A percentile compares a stretch with the other conserved stretches of the same genome.
Conservation (phyloP, 352 stramenopile species). For the Pythium rishiriense region DNA sequence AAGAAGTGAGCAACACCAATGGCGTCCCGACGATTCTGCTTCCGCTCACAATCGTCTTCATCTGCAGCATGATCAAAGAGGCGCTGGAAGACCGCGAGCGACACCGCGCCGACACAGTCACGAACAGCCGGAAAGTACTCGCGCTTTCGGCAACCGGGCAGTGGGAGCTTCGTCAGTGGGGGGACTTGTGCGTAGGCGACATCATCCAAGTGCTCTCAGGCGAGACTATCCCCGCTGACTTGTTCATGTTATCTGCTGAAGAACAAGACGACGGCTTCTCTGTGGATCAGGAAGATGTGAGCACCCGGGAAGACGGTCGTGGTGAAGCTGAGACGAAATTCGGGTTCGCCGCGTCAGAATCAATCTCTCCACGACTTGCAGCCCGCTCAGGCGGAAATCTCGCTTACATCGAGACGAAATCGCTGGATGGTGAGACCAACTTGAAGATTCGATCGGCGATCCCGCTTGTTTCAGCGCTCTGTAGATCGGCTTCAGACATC, state of each 20-base stretch:
- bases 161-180: conserved; percentile 61
- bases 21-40: conserved; percentile 81
- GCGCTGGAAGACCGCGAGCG: conserved; percentile 81
- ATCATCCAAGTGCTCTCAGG: conserved; percentile 75
- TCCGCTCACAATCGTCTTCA: conserved; percentile 73
- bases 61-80: conserved; percentile 82
- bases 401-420: conserved; percentile 87
- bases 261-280: conserved; percentile 46
- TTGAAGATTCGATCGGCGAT: conserved; percentile 82
- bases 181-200: conserved; percentile 75
- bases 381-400: conserved; percentile 34
- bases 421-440: conserved; percentile 83
- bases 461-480: conserved; percentile 44
- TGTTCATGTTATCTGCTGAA: conserved; percentile 65
- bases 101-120: conserved; percentile 66
- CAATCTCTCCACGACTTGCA: conserved; percentile 12
- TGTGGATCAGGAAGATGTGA: conserved; percentile 14
- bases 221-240: conserved; percentile 65
- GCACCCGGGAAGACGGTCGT: conserved; percentile 6
- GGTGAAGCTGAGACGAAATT: not conserved
- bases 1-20: conserved; percentile 83
- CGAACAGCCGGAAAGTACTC: conserved; percentile 66
- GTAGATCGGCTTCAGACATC: conserved; percentile 26
- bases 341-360: not conserved
- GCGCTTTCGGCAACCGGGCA: conserved; percentile 41